Base-by-base conservation (phyloP, 2,329 filamentous ascomycete genomes). In the Aspergillus pseudotamarii region DNA sequence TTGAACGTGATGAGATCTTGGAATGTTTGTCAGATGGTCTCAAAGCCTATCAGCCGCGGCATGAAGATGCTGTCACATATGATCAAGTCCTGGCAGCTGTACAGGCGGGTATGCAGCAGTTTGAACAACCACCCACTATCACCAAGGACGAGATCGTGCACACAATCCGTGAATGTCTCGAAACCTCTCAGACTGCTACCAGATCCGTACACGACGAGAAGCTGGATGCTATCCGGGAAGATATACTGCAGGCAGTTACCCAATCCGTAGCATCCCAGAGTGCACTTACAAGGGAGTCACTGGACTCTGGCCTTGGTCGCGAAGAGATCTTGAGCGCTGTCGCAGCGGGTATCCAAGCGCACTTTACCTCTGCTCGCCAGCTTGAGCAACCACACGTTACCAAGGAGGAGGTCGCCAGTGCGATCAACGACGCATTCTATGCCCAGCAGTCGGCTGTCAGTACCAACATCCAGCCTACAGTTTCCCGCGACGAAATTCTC, bases 1-100 rank as follows among this genome's bases (percentile, higher is more conserved):
- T 98, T 1, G 94, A 97, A 75, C 87, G 93, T 6, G 93, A 97
- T 14, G 94, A 98, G 73, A 91, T 98, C 55, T 83, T 98, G 16
- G 88, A 91, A 45, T 96, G 93, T 68, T 84, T 98, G 30, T 89
- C 91, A 69, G 91, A 97, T 79, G 94, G 94, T 0, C 85, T 98
- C 0, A 88, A 91, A 68, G 88, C 93, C 54, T 93, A 95, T 73
- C 81, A 79, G 64, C 82, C 82, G 34, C 73, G 81, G 67, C 75
- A 80, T 23, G 81, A 86, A 4, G 79, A 83, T 41, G 86, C 86
- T 30, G 89, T 91, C 1, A 93, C 90, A 4, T 89, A 91, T 67
- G 93, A 96, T 3, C 93, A 97, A 72, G 91, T 97, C 26, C 90
- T 94, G 71, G 85, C 89, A 56, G 93, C 93, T 36, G 90, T 98